Base-by-base conservation (phyloP, 2,329 filamentous ascomycete species). In the Cyphellophora attinorum region DNA sequence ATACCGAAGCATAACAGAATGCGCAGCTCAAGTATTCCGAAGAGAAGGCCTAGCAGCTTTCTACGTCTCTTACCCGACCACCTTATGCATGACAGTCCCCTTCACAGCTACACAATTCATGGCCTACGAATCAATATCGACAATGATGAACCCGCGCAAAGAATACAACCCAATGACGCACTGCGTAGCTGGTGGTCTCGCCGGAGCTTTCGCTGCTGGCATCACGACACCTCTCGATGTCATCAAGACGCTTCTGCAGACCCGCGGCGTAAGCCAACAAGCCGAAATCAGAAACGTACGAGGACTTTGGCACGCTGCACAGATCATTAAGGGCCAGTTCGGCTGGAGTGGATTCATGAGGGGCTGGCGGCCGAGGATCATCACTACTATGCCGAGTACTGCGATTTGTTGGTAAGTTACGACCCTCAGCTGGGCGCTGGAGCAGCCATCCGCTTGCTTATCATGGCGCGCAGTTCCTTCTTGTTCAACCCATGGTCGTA, bases 11-110 rank as follows among this genome's bases (percentile, higher is more conserved):
- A 80, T 96, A 62, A 58, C 72, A 37, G 81, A 95, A 56, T 98
- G 91, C 67, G 89, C 89, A 38, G 76, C 72, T 55, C 81, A 85
- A 47, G 81, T 98, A 41, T 94, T 94, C 64, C 76, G 72, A 51
- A 80, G 76, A 34, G 91, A 98, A 62, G 91, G 91, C 35, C 59
- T 96, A 29, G 74, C 78, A 33, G 89, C 91, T 36, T 98, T 98
- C 65, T 98, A 98, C 66, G 81, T 98, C 51, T 98, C 91, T 15
- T 98, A 98, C 59, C 91, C 91, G 11, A 98, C 91, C 13, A 98
- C 91, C 2, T 70, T 98, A 17, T 93, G 85, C 54, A 98, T 98
- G 91, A 96, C 91, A 11, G 86, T 98, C 2, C 91, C 91, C 3
- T 98, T 96, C 59, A 96, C 89, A 10, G 89, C 91, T 6, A 76